phyloP scores from a whole-genome alignment of 345 rosid species.

The Conringia planisiliqua region DNA sequence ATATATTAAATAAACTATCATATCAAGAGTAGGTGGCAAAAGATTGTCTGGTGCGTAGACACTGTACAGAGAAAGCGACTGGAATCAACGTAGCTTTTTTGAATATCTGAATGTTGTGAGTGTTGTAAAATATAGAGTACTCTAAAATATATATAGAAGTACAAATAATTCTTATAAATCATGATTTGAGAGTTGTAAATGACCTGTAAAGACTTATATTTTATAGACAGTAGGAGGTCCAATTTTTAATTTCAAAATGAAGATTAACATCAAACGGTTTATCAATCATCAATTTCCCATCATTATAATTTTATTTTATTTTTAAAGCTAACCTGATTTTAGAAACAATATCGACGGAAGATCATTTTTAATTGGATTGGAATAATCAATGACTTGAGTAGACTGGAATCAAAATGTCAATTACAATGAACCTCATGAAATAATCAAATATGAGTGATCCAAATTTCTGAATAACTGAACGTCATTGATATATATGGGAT shows the following conservation, averaged over 20 bases:
- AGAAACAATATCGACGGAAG: not conserved
- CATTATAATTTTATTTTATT: too few relatives aligned
- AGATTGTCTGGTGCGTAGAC: not conserved
- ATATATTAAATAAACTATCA: not conserved
- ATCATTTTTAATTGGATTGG: not conserved
- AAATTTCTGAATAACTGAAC: not conserved
- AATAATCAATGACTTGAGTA: not conserved
- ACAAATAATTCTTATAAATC: not conserved
- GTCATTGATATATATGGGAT: not conserved
- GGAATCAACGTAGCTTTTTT: not conserved
- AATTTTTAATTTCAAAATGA: not conserved
- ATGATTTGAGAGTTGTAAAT: not conserved
- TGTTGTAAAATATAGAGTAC: too few relatives aligned
- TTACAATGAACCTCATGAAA: not conserved
- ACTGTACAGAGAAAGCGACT: not conserved
- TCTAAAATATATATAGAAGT: not conserved
- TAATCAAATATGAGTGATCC: not conserved
- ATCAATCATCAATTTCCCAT: too few relatives aligned
- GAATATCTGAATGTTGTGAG: not conserved
- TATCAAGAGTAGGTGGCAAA: not conserved
- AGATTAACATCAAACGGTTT: not conserved
- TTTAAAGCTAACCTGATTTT: not conserved
- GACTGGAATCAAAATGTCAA: not conserved
- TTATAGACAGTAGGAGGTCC: not conserved
- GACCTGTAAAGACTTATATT: not conserved